phyloP scores from a whole-genome alignment of 352 stramenopile species.

The Phytophthora hybrid region DNA sequence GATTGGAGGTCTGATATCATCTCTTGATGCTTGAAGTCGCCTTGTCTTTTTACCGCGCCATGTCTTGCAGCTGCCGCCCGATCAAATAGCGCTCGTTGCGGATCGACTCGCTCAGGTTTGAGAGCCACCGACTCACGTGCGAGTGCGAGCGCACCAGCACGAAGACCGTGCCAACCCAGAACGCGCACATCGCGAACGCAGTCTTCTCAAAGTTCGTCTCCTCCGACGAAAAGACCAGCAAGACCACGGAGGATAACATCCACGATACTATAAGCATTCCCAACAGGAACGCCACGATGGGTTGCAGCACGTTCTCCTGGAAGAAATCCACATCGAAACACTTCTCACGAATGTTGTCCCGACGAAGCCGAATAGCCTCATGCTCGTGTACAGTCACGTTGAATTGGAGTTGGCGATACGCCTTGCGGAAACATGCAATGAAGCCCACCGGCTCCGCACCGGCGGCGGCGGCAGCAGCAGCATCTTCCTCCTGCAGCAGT shows the following conservation, averaged over 20 bases:
- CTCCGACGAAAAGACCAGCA: constrained; percentile 52
- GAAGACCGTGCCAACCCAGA: constrained; percentile 51
- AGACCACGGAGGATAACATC: constrained; percentile 53
- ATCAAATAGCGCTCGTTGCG: constrained; percentile 91
- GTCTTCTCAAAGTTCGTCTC: constrained; percentile 55
- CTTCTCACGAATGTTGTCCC: constrained; percentile 65
- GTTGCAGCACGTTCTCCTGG: constrained; percentile 65
- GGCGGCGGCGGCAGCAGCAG: constrained; percentile 9
- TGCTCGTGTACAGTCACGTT: constrained; percentile 79
- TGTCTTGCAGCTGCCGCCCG: constrained; percentile 86
- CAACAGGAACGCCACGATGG: constrained; percentile 56
- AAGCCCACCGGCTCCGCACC: constrained; percentile 44
- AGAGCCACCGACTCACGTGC: constrained; percentile 64
- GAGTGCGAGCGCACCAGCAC: constrained; percentile 57
- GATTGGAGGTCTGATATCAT: constrained; percentile 6
- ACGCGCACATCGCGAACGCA: constrained; percentile 61
- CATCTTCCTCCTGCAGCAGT: constrained; percentile 18
- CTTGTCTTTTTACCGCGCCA: constrained; percentile 63
- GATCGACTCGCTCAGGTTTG: constrained; percentile 83
- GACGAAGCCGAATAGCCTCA: constrained; percentile 63
- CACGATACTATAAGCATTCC: constrained; percentile 64
- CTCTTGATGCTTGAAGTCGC: constrained; percentile 17
- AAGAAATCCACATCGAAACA: constrained; percentile 84
- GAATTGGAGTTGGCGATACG: constrained; percentile 77
- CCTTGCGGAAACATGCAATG: constrained; percentile 61